Percentiles rank a stretch among this genome's conserved stretches.
phyloP scores from a whole-genome alignment of 2,329 filamentous ascomycete genomes.

The Dryadomyces quercus-mongolicae region DNA sequence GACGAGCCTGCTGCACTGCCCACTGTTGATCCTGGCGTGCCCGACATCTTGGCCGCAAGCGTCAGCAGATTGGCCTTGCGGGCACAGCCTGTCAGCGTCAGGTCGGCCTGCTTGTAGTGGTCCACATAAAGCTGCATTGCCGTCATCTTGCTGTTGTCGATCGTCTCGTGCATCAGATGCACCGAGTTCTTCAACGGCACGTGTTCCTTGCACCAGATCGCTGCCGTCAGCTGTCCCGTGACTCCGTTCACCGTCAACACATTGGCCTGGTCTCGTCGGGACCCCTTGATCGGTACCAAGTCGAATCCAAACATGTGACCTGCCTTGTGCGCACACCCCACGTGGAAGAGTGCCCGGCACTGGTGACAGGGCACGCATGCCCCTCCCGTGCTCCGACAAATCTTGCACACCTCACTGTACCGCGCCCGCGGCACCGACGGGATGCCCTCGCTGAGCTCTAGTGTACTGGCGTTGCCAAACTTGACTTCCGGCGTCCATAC shows the following conservation, averaged over 20 bases:
- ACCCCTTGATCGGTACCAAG: conserved; percentile 78
- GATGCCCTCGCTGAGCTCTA: conserved; percentile 84
- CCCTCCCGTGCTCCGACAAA: conserved; percentile 64
- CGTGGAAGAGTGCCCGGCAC: conserved; percentile 62
- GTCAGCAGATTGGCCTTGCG: conserved; percentile 77
- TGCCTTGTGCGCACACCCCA: conserved; percentile 78
- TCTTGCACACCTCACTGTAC: conserved; percentile 69
- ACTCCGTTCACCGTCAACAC: conserved; percentile 74
- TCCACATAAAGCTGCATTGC: conserved; percentile 78
- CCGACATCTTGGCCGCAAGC: conserved; percentile 44
- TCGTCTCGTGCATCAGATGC: conserved; percentile 67
- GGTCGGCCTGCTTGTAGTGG: conserved; percentile 90
- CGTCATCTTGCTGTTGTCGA: conserved; percentile 59
- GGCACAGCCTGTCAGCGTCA: conserved; percentile 79
- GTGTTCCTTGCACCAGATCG: conserved; percentile 88
- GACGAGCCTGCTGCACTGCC: neutral
- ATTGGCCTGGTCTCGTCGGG: conserved; percentile 66
- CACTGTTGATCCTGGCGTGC: conserved; percentile 16
- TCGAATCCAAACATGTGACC: conserved; percentile 84
- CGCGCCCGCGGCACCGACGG: conserved; percentile 62
- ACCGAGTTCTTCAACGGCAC: conserved; percentile 57
- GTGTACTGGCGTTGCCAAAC: conserved; percentile 70
- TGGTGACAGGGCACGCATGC: conserved; percentile 76
- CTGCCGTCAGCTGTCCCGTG: conserved; percentile 70
- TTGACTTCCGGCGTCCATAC: conserved; percentile 87